A percentile compares a stretch with the other conserved stretches of the same genome.
These are phyloP conservation scores for Exophiala calicioides DNA, from an alignment of 2,329 filamentous ascomycete species.

Conservation along the genomic window DNA sequence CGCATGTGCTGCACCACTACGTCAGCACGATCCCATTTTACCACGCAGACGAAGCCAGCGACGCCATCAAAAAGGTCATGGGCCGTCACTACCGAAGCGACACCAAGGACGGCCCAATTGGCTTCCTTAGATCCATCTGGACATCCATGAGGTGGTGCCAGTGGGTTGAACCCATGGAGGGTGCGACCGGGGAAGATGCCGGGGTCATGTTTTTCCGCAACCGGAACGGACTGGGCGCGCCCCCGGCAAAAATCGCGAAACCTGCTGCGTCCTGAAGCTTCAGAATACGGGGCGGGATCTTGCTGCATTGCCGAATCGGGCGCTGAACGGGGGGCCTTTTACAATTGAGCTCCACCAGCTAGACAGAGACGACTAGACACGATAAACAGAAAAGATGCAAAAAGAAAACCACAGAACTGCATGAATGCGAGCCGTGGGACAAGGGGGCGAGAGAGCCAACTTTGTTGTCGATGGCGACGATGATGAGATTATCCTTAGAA, in stretches of 20 bases:
- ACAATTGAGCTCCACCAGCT: slow-evolving; percentile 13
- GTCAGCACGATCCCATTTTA: slow-evolving; percentile 96
- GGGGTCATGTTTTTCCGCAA: slow-evolving; percentile 95
- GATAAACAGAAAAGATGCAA: too few relatives aligned
- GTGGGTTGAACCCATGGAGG: slow-evolving; percentile 92
- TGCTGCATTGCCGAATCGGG: slow-evolving; percentile 10
- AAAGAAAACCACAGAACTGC: too few relatives aligned
- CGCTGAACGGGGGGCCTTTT: slow-evolving; percentile 19
- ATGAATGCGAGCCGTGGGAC: too few relatives aligned
- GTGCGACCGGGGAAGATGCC: slow-evolving; percentile 75
- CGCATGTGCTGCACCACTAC: slow-evolving; percentile 97
- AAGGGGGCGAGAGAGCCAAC: too few relatives aligned
- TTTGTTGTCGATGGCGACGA: too few relatives aligned
- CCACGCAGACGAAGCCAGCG: slow-evolving; percentile 88
- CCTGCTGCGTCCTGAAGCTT: slow-evolving; percentile 10
- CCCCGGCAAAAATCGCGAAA: slow-evolving; percentile 39
- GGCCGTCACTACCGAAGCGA: slow-evolving; percentile 91
- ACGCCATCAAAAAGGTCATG: slow-evolving; percentile 94
- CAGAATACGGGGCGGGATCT: slow-evolving; percentile 12
- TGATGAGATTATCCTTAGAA: too few relatives aligned
- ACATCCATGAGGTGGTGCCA: slow-evolving; percentile 83
- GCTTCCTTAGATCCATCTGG: slow-evolving; percentile 84
- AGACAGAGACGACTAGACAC: too few relatives aligned
- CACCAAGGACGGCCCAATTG: slow-evolving; percentile 70
- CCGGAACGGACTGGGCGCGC: slow-evolving; percentile 77